Evolutionary conservation across 257 asterid genomes (phyloP).

Genomic region (Nicotiana tabacum): DNA sequence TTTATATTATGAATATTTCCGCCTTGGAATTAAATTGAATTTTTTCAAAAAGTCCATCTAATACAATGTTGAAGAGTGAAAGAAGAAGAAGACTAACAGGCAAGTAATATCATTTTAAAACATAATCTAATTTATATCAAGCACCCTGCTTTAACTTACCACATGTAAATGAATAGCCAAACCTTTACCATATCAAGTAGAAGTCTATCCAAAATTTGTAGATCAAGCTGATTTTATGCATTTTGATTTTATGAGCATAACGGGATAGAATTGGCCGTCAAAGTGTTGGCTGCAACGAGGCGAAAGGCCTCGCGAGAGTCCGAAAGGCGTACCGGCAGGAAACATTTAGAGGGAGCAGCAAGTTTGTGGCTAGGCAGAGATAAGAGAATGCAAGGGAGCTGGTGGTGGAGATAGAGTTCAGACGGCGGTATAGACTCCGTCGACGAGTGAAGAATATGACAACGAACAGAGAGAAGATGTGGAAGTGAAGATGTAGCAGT

Average conservation of each 20-base stretch:
- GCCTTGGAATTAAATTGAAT: too few relatives aligned
- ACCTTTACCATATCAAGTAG: neutral
- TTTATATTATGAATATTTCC: too few relatives aligned
- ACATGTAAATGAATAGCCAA: neutral
- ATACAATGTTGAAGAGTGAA: too few relatives aligned
- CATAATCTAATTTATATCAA: too few relatives aligned
- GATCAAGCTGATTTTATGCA: too few relatives aligned
- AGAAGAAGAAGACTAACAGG: neutral
- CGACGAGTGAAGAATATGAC: slow-evolving; percentile 16
- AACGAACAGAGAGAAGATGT: slow-evolving; percentile 2
- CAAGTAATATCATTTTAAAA: neutral
- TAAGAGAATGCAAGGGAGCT: slow-evolving; percentile 17
- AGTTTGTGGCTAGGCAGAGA: slow-evolving; percentile 17
- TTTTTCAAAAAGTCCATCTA: too few relatives aligned
- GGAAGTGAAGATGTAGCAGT: neutral
- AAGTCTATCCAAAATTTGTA: neutral
- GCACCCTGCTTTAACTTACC: neutral
- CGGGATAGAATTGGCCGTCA: slow-evolving; percentile 30
- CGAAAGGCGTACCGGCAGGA: slow-evolving; percentile 13
- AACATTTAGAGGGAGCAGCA: neutral
- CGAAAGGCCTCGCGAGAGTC: slow-evolving; percentile 17
- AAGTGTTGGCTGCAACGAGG: slow-evolving; percentile 29
- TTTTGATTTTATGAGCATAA: neutral
- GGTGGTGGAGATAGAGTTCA: slow-evolving; percentile 17
- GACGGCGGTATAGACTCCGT: slow-evolving; percentile 6